Evolutionary conservation across 352 stramenopile genomes (phyloP).

Genomic region (Pseudoperonospora humuli): DNA sequence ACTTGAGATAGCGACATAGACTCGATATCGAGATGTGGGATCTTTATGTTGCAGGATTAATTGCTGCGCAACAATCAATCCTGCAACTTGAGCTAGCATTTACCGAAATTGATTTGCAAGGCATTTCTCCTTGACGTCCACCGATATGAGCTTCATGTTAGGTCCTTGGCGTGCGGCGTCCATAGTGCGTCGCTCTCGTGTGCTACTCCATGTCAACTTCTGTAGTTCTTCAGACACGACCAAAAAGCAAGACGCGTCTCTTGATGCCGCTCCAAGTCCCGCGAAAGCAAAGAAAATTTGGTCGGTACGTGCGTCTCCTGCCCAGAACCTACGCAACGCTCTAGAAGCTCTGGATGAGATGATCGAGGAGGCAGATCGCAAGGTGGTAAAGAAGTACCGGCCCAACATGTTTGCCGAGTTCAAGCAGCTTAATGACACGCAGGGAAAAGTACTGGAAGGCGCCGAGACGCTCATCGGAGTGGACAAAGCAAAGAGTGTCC

Average conservation of each 20-base stretch:
- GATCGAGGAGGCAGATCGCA: constrained; percentile 79
- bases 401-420: constrained; percentile 86
- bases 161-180: constrained; percentile 4
- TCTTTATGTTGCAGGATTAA: too few relatives aligned
- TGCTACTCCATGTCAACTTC: constrained; percentile 3
- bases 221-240: constrained; percentile 5
- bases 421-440: constrained; percentile 84
- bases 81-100: too few relatives aligned
- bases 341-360: constrained; percentile 74
- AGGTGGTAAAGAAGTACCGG: constrained; percentile 79
- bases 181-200: constrained; percentile 12
- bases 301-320: constrained; percentile 33
- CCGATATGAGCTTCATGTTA: constrained; percentile 8
- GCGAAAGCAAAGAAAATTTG: constrained; percentile 27
- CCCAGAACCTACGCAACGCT: constrained; percentile 66
- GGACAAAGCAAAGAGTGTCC: constrained; percentile 43
- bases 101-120: too few relatives aligned
- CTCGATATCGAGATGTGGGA: too few relatives aligned
- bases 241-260: not conserved
- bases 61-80: too few relatives aligned
- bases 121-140: not conserved
- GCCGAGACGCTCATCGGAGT: constrained; percentile 46
- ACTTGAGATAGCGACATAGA: constrained; percentile 85
- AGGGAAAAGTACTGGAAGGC: constrained; percentile 64
- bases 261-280: not conserved